These are phyloP conservation scores for Betula pendula DNA, from an alignment of 306 rosid genomes.

Conservation along the genomic window DNA sequence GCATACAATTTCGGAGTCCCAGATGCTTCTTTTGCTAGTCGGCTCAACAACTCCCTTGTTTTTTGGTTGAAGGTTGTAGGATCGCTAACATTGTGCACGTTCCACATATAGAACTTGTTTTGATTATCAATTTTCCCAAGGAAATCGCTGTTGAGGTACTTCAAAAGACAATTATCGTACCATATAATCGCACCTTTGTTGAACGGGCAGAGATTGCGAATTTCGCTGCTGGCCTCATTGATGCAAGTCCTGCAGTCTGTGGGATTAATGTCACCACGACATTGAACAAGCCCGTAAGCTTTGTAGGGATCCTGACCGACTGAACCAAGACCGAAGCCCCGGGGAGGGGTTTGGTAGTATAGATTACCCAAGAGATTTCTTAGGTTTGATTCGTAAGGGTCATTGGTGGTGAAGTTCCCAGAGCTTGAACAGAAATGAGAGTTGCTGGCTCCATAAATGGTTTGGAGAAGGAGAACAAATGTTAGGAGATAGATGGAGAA, in stretches of 20 bases:
- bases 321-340: not conserved
- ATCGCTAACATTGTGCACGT: not conserved
- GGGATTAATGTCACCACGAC: not conserved
- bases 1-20: not conserved
- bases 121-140: not conserved
- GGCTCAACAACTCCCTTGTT: not conserved
- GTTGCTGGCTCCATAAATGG: not conserved
- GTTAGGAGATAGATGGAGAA: not conserved
- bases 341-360: not conserved
- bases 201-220: not conserved
- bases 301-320: not conserved
- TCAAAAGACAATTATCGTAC: not conserved
- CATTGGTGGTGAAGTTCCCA: conserved; percentile 4
- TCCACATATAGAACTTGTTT: not conserved
- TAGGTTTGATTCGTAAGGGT: not conserved
- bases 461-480: not conserved
- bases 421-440: not conserved
- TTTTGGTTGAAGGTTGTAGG: not conserved
- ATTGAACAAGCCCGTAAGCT: not conserved
- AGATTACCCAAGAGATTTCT: not conserved
- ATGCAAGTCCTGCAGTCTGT: not conserved
- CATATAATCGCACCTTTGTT: conserved; percentile 7
- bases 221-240: not conserved
- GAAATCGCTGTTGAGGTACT: not conserved
- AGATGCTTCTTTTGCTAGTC: not conserved